phyloP scores from a whole-genome alignment of 1,284 basidiomycete genomes.

The Ceratobasidium sp. region DNA sequence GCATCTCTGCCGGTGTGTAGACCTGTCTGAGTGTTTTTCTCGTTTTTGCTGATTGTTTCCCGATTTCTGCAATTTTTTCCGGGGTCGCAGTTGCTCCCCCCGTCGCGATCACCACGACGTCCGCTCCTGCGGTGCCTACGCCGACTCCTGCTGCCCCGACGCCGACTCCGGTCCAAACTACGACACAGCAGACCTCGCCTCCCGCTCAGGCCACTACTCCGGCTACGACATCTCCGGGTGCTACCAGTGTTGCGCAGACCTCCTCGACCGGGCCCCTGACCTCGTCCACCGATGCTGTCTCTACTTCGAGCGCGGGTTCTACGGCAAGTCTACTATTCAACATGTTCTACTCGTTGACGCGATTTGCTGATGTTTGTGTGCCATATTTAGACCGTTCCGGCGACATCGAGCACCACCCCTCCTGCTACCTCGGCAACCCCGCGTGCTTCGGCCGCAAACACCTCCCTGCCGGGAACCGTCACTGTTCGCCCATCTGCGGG shows the following conservation, averaged over 20 bases:
- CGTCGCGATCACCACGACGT: not conserved
- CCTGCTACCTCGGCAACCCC: not conserved
- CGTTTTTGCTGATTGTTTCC: conserved; percentile 8
- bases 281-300: not conserved
- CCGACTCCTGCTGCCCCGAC: conserved; percentile 3
- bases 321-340: not conserved
- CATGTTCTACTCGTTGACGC: not conserved
- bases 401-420: conserved; percentile 4
- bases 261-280: not conserved
- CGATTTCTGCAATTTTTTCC: not conserved
- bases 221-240: not conserved
- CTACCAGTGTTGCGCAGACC: not conserved
- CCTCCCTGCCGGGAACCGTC: not conserved
- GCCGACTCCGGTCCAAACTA: not conserved
- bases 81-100: not conserved
- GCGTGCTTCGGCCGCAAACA: conserved; percentile 3
- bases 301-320: not conserved
- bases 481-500: not conserved
- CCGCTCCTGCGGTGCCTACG: not conserved
- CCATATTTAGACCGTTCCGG: conserved; percentile 24
- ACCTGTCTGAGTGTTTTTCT: not conserved
- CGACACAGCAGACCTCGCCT: not conserved
- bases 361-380: not conserved
- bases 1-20: conserved; percentile 14
- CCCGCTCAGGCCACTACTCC: not conserved